A percentile compares a stretch with the other conserved stretches of the same genome.
phyloP scores from a whole-genome alignment of 2,329 filamentous ascomycete species.

The Tolypocladium ophioglossoides region DNA sequence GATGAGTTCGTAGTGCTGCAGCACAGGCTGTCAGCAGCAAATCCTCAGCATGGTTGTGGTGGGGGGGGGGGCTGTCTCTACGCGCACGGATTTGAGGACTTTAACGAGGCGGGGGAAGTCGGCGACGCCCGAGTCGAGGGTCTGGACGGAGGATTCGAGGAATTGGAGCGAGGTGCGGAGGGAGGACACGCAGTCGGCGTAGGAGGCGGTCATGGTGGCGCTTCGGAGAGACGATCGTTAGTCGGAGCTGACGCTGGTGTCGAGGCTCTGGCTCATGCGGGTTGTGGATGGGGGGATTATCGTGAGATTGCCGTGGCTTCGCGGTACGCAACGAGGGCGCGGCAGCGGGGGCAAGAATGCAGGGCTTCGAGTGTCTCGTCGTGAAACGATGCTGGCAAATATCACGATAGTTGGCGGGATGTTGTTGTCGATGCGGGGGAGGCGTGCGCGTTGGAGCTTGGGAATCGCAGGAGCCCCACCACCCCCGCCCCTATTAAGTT shows the following conservation, averaged over 20 bases:
- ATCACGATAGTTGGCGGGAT: constrained; percentile 1
- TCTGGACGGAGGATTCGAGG: constrained; percentile 49
- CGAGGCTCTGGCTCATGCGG: not conserved
- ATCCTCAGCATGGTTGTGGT: too few species aligned
- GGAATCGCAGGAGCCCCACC: not conserved
- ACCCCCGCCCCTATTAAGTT: not conserved
- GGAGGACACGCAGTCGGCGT: constrained; percentile 48
- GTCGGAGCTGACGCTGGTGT: not conserved
- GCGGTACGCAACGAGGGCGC: not conserved
- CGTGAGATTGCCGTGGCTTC: not conserved
- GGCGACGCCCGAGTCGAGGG: constrained; percentile 42
- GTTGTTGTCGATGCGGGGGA: constrained; percentile 1
- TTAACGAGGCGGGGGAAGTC: constrained; percentile 46
- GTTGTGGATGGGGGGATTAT: not conserved
- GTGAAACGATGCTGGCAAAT: not conserved
- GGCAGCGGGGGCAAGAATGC: not conserved
- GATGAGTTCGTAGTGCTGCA: constrained; percentile 83
- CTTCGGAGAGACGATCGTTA: constrained; percentile 12
- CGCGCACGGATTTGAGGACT: constrained; percentile 47
- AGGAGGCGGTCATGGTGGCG: constrained; percentile 23
- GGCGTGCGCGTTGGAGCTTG: not conserved
- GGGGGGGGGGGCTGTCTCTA: constrained; percentile 22
- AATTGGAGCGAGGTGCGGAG: constrained; percentile 49
- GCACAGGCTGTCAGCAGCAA: not conserved
- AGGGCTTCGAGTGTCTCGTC: not conserved